Base-by-base conservation (phyloP, 257 asterid species). In the Solanum habrochaites region DNA sequence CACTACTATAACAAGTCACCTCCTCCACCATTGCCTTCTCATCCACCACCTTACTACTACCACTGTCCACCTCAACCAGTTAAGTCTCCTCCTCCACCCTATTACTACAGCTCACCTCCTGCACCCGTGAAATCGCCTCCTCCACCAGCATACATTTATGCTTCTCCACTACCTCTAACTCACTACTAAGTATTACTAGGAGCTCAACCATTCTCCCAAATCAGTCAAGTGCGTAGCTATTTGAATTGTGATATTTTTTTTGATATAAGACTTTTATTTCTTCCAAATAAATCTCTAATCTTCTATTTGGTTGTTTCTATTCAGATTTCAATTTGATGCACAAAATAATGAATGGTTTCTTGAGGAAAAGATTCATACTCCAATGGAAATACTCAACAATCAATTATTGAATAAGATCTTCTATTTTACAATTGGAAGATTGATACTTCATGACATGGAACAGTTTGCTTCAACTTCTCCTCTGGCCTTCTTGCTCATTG, bases 381-480 rank as follows among this genome's bases (percentile, higher is more conserved):
- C 60, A 64, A 16, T 18, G 43, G 2, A 10, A 35, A 47, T 67
- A 52, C 11, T 67, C 16, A 86, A 29, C 15, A 3, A 43, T 13
- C 40, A 70, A 32, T 40, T 43, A n/a, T 27, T 31, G 37, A 85
- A 83, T 87, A 85, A 87, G 80, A 78, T 87, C 69, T n/a, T 52
- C 71, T 27, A 62, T 45, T 45, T 13, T 43, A 39, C 52, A 8
- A 7, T 56, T 42, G 58, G 35, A 69, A 21, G 74, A 78, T 32
- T 64, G 37, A 64, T 18, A 3, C 27, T 5, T 67, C 3, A 1
- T 47, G 43, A 37, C 6, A n/a, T 45, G 71, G 91, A 89, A 87
- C 87, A 85, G 56, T 81, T 87, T 85, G 82, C 74, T 85, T 85
- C 88, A 37, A 42, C 49, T 81, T 70, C 80, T 62, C 85, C 64